Percentiles rank a stretch among this genome's conserved stretches.
Conservation (phyloP, 257 asterid species). For the Solanum clarkiae region DNA sequence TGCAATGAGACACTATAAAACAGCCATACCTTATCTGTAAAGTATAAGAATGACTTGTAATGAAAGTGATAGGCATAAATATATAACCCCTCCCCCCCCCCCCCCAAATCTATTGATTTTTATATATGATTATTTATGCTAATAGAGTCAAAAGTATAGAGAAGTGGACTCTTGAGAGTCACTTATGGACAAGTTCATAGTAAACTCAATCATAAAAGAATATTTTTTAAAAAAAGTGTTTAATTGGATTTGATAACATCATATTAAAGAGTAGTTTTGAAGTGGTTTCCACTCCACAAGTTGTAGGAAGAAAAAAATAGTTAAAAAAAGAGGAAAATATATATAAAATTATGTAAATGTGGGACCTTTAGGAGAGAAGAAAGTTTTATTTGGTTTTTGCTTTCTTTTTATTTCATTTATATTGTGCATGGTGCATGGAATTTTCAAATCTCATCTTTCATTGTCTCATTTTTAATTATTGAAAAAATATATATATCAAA, state of each 20-base stretch:
- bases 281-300: constrained; percentile 1
- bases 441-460: neutral
- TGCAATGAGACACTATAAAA: neutral
- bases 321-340: too few species aligned
- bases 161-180: neutral
- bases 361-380: neutral
- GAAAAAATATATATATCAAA: neutral
- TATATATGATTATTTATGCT: neutral
- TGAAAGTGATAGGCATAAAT: constrained; percentile 1
- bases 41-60: constrained; percentile 13
- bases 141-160: neutral
- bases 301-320: neutral
- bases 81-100: neutral
- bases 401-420: neutral
- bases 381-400: neutral
- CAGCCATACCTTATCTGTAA: constrained; percentile 7
- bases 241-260: constrained; percentile 12
- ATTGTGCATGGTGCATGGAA: neutral
- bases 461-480: neutral
- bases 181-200: neutral
- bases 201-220: neutral
- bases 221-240: neutral
- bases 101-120: neutral
- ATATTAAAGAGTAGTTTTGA: neutral
- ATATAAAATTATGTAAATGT: neutral